phyloP scores from a whole-genome alignment of 2,329 filamentous ascomycete species.

The Alternaria sp. region DNA sequence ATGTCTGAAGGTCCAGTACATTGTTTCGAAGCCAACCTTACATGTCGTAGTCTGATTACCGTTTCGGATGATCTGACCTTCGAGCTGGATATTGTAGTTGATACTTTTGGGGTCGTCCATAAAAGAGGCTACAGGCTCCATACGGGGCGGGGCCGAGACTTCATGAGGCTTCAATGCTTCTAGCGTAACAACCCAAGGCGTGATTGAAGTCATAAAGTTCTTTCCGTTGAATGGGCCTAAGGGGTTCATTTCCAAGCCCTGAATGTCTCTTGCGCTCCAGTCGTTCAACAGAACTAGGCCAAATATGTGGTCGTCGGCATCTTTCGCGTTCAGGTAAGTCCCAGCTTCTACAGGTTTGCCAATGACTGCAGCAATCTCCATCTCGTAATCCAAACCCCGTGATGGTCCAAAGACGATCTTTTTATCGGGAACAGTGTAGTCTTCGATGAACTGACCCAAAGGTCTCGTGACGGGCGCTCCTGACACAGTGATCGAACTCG shows the following conservation, averaged over 20 bases:
- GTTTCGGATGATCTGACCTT: constrained; percentile 31
- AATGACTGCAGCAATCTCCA: constrained; percentile 59
- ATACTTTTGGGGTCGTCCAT: constrained; percentile 33
- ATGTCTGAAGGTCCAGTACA: constrained; percentile 59
- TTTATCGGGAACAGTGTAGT: constrained; percentile 50
- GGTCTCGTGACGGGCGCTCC: constrained; percentile 49
- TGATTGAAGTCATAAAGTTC: constrained; percentile 66
- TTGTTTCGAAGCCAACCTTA: constrained; percentile 47
- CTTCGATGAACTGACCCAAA: constrained; percentile 38
- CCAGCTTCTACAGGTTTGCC: constrained; percentile 53
- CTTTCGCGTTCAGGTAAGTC: constrained; percentile 49
- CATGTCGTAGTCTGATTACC: constrained; percentile 32
- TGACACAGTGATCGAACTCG: constrained; percentile 60
- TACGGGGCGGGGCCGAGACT: constrained; percentile 30
- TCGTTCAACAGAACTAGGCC: constrained; percentile 70
- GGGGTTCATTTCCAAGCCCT: constrained; percentile 67
- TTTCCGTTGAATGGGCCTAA: constrained; percentile 70
- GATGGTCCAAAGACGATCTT: constrained; percentile 60
- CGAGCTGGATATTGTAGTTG: constrained; percentile 39
- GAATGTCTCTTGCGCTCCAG: constrained; percentile 70
- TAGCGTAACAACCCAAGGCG: constrained; percentile 68
- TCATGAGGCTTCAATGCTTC: constrained; percentile 61
- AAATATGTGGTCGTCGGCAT: constrained; percentile 65
- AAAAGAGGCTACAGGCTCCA: constrained; percentile 32
- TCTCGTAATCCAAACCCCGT: constrained; percentile 58